A percentile compares a stretch with the other conserved stretches of the same genome.
These are phyloP conservation scores for Dalbergia cochinchinensis DNA, from an alignment of 306 rosid species.

Conservation along the genomic window DNA sequence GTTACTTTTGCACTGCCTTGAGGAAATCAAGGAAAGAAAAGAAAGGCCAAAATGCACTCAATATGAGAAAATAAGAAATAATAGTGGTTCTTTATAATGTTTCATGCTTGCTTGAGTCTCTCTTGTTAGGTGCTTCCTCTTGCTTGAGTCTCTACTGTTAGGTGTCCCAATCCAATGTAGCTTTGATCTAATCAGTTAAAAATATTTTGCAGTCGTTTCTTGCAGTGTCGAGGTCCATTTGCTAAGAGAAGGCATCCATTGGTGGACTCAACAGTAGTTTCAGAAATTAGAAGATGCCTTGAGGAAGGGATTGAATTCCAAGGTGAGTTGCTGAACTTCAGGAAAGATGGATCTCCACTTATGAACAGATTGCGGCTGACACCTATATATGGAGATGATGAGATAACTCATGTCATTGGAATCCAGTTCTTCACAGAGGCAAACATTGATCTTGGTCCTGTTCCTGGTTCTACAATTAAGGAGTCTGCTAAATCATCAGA, in stretches of 20 bases:
- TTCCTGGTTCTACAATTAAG: conserved; percentile 67
- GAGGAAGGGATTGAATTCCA: conserved; percentile 94
- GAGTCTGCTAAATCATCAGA: conserved; percentile 70
- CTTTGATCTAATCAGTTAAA: conserved; percentile 44
- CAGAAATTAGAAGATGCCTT: conserved; percentile 90
- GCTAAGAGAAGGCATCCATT: conserved; percentile 97
- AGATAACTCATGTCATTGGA: conserved; percentile 93
- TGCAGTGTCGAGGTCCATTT: conserved; percentile 99
- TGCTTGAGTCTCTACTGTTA: too few species aligned
- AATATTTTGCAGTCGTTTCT: conserved; percentile 84
- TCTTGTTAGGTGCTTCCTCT: neutral
- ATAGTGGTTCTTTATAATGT: conserved; percentile 9
- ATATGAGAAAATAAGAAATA: conserved; percentile 23
- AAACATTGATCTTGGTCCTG: conserved; percentile 92
- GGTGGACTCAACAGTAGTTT: conserved; percentile 85
- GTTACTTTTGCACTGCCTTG: conserved; percentile 9
- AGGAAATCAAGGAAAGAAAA: conserved; percentile 41
- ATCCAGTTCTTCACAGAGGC: conserved; percentile 92
- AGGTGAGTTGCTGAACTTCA: conserved; percentile 95
- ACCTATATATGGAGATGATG: conserved; percentile 95
- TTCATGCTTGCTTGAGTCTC: conserved; percentile 29
- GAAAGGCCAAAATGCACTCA: conserved; percentile 15
- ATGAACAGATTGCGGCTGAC: conserved; percentile 94
- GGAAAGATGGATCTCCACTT: conserved; percentile 98
- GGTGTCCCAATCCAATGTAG: neutral